A percentile compares a stretch with the other conserved stretches of the same genome.
Evolutionary conservation across 2,329 filamentous ascomycete species (phyloP).

Genomic region (Domatiomyces globalis): DNA sequence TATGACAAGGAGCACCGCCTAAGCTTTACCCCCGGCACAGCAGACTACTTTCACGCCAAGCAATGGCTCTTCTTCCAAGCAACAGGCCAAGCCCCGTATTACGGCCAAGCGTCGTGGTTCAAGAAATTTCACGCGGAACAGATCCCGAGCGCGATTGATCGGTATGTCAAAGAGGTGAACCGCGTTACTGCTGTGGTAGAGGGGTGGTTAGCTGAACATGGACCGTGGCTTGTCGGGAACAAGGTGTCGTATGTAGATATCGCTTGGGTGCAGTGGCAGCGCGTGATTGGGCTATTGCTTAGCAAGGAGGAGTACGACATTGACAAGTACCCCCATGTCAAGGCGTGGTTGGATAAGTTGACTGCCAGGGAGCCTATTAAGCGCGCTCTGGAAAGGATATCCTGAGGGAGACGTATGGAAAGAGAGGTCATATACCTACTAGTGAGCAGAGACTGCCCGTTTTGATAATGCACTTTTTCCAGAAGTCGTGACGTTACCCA

Average conservation of each 20-base stretch:
- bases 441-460: too few species aligned
- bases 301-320: slow-evolving; percentile 7
- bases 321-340: slow-evolving; percentile 6
- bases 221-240: slow-evolving; percentile 30
- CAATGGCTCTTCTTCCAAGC: slow-evolving; percentile 35
- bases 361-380: slow-evolving; percentile 3
- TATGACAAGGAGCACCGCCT: slow-evolving; percentile 31
- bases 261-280: slow-evolving; percentile 25
- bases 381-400: slow-evolving; percentile 1
- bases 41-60: slow-evolving; percentile 27
- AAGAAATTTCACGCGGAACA: slow-evolving; percentile 29
- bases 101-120: slow-evolving; percentile 35
- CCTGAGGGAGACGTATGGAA: not conserved
- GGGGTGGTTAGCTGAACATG: slow-evolving; percentile 19
- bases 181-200: slow-evolving; percentile 35
- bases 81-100: slow-evolving; percentile 36
- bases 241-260: slow-evolving; percentile 32
- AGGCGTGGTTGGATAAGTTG: slow-evolving; percentile 12
- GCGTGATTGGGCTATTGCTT: slow-evolving; percentile 1
- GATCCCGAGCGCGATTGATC: slow-evolving; percentile 29
- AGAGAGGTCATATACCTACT: not conserved
- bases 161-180: slow-evolving; percentile 32
- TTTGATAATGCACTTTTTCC: too few species aligned
- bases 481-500: too few species aligned
- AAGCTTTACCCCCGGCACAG: slow-evolving; percentile 21